phyloP scores from a whole-genome alignment of 805 yeast species.

The Scheffersomyces coipomensis region DNA sequence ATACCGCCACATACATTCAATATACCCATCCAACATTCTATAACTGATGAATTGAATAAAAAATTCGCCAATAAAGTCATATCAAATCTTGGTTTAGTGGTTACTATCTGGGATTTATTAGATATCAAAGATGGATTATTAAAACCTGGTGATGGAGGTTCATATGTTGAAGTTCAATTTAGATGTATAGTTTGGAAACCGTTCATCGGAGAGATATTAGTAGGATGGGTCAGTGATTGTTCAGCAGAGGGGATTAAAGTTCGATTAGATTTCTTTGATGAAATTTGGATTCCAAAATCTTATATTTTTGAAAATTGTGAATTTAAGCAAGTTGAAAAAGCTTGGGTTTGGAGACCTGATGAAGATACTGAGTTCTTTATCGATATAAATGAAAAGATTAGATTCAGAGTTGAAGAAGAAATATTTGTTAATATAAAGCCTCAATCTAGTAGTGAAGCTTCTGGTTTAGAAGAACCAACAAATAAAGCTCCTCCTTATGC shows the following conservation, averaged over 20 bases:
- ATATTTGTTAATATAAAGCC: conserved; percentile 83
- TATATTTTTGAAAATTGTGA: conserved; percentile 76
- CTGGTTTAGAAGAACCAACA: conserved; percentile 31
- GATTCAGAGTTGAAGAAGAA: conserved; percentile 90
- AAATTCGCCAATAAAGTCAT: conserved; percentile 87
- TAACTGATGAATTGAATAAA: conserved; percentile 75
- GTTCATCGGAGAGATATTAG: conserved; percentile 86
- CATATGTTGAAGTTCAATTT: conserved; percentile 71
- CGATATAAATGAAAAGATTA: conserved; percentile 87
- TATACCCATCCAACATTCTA: conserved; percentile 66
- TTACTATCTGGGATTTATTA: conserved; percentile 80
- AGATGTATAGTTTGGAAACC: conserved; percentile 87
- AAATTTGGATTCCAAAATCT: conserved; percentile 82
- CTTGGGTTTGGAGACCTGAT: conserved; percentile 92
- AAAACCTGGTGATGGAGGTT: conserved; percentile 93
- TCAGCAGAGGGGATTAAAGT: conserved; percentile 84
- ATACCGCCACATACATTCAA: conserved; percentile 85
- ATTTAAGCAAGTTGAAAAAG: conserved; percentile 72
- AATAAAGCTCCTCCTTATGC: conserved; percentile 75
- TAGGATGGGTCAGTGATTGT: conserved; percentile 92
- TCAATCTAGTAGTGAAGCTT: conserved; percentile 57
- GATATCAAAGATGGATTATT: conserved; percentile 85
- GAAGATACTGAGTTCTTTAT: conserved; percentile 75
- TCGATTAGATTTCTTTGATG: conserved; percentile 85
- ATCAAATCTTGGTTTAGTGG: conserved; percentile 78